These are phyloP conservation scores for Ustilago nuda DNA, from an alignment of 1,284 basidiomycete species.

Conservation along the genomic window DNA sequence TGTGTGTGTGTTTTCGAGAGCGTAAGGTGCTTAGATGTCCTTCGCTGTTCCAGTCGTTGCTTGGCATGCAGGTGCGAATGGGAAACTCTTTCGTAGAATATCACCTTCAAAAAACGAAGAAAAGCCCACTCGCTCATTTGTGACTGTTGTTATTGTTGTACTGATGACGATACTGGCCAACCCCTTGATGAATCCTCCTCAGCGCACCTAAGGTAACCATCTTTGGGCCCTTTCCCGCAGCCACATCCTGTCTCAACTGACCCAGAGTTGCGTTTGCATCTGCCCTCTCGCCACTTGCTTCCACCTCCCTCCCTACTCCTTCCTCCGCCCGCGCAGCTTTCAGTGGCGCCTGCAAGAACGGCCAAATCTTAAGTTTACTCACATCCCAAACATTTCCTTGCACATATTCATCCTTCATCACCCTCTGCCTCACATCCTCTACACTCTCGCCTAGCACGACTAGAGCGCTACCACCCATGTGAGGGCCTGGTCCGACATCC, in stretches of 20 bases:
- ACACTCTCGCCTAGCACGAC: conserved; percentile 57
- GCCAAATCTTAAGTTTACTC: conserved; percentile 47
- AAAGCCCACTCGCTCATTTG: conserved; percentile 3
- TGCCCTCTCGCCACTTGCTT: conserved; percentile 1
- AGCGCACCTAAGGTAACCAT: conserved; percentile 48
- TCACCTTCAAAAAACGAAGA: neutral
- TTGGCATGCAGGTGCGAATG: too few species aligned
- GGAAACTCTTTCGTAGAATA: too few species aligned
- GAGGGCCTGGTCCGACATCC: conserved; percentile 37
- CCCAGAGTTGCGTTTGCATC: conserved; percentile 42
- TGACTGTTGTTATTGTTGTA: neutral
- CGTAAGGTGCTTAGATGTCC: too few species aligned
- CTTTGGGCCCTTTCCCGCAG: conserved; percentile 43
- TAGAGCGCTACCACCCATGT: conserved; percentile 50
- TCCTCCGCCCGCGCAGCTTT: neutral
- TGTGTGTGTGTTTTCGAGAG: too few species aligned
- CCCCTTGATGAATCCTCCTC: conserved; percentile 44
- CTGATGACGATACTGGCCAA: conserved; percentile 1
- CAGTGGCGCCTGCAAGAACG: conserved; percentile 54
- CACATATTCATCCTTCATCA: conserved; percentile 56
- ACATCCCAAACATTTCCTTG: conserved; percentile 52
- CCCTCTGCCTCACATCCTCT: conserved; percentile 43
- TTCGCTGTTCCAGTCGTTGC: too few species aligned
- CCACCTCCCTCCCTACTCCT: neutral
- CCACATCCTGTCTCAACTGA: conserved; percentile 48